Percentiles rank a stretch among this genome's conserved stretches.
Evolutionary conservation across 345 rosid species (phyloP).

Genomic region (Eucalyptus paniculata): DNA sequence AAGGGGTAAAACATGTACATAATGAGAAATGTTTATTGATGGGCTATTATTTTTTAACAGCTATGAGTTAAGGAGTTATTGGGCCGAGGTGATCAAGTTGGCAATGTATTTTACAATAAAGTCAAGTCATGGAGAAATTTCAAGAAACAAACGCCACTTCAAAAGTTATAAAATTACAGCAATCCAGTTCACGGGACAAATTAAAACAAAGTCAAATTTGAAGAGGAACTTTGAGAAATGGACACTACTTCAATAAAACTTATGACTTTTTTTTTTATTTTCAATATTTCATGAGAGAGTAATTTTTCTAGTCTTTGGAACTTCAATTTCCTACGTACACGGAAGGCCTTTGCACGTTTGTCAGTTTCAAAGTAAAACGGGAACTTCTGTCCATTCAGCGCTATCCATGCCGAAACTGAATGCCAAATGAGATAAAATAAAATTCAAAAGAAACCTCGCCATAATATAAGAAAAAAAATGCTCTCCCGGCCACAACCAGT

Average conservation of each 20-base stretch:
- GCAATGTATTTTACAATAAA: not conserved
- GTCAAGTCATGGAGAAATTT: not conserved
- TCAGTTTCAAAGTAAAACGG: not conserved
- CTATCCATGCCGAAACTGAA: not conserved
- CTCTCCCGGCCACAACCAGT: not conserved
- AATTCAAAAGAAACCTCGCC: not conserved
- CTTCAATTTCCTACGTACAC: not conserved
- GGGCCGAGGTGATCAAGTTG: not conserved
- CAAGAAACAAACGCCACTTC: not conserved
- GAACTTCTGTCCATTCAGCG: not conserved
- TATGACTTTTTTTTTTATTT: not conserved
- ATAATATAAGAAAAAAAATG: not conserved
- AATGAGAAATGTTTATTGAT: not conserved
- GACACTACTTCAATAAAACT: not conserved
- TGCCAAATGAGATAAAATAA: not conserved
- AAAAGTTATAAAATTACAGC: not conserved
- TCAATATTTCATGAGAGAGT: not conserved
- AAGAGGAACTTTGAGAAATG: not conserved
- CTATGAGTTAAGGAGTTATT: not conserved
- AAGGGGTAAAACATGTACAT: not conserved
- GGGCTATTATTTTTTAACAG: not conserved
- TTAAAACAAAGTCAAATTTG: not conserved
- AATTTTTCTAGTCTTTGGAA: not conserved
- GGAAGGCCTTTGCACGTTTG: not conserved
- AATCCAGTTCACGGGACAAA: not conserved